Evolutionary conservation across 106 monocot genomes (phyloP).

Genomic region (Gastrodia elata): DNA sequence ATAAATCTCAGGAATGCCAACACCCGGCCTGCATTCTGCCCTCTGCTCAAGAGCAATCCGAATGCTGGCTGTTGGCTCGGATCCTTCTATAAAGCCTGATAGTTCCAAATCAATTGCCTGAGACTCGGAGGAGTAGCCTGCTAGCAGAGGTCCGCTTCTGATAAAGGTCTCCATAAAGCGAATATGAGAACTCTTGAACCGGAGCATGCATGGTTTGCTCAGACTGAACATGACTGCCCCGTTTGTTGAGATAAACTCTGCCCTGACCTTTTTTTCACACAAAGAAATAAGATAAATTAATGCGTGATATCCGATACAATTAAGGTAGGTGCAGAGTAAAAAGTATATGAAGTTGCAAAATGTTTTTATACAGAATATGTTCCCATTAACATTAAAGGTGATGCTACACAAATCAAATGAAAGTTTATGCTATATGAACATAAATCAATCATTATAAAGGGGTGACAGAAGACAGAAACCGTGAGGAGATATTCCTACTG

Average conservation of each 20-base stretch:
- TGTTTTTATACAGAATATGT: background rate
- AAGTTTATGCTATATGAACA: too few relatives aligned
- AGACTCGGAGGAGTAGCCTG: constrained; percentile 70
- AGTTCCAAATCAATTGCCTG: constrained; percentile 52
- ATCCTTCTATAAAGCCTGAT: constrained; percentile 38
- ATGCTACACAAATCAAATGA: background rate
- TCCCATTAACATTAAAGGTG: background rate
- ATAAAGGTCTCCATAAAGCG: constrained; percentile 49
- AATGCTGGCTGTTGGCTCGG: constrained; percentile 36
- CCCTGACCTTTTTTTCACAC: constrained; percentile 40
- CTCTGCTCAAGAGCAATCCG: constrained; percentile 57
- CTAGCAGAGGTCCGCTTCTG: constrained; percentile 37
- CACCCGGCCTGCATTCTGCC: constrained; percentile 50
- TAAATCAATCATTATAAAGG: too few relatives aligned
- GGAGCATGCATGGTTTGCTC: constrained; percentile 76
- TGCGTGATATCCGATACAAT: background rate
- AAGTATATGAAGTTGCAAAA: background rate
- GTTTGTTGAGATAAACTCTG: constrained; percentile 44
- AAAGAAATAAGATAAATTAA: background rate
- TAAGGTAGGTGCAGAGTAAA: background rate
- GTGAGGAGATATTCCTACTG: too few relatives aligned
- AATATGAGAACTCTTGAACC: constrained; percentile 65
- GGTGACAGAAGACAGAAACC: too few relatives aligned
- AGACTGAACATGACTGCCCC: constrained; percentile 28
- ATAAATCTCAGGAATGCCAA: constrained; percentile 91